phyloP scores from a whole-genome alignment of 2,329 filamentous ascomycete genomes.

The Penicillium carneum region DNA sequence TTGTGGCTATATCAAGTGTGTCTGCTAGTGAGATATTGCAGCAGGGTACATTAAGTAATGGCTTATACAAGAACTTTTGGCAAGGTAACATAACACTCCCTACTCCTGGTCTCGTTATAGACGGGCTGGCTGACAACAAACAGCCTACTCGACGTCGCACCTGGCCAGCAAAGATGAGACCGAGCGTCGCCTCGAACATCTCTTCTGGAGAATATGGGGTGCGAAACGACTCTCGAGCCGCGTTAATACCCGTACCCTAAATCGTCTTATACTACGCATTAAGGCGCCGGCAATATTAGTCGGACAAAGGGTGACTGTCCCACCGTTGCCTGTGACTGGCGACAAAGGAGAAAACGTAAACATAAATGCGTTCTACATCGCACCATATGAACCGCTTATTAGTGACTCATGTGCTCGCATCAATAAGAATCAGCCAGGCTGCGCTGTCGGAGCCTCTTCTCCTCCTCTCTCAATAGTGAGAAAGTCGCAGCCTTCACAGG shows the following conservation, averaged over 20 bases:
- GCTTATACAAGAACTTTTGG: constrained; percentile 57
- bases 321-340: neutral
- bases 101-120: neutral
- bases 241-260: constrained; percentile 52
- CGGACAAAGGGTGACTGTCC: neutral
- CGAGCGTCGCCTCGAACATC: constrained; percentile 58
- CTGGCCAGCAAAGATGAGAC: constrained; percentile 51
- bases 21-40: constrained; percentile 49
- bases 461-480: constrained; percentile 50
- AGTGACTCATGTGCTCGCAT: neutral
- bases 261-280: constrained; percentile 55
- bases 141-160: constrained; percentile 58
- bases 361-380: neutral
- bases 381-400: neutral
- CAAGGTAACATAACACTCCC: constrained; percentile 49
- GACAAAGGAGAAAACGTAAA: constrained; percentile 13
- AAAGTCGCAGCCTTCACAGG: constrained; percentile 42
- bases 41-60: constrained; percentile 48
- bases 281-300: constrained; percentile 40
- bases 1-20: constrained; percentile 51
- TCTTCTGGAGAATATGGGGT: constrained; percentile 62
- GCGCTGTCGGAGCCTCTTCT: constrained; percentile 13
- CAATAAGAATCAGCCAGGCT: neutral
- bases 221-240: constrained; percentile 47
- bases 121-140: constrained; percentile 1